Evolutionary conservation across 805 yeast genomes (phyloP).

Genomic region (Candida lessepsii): DNA sequence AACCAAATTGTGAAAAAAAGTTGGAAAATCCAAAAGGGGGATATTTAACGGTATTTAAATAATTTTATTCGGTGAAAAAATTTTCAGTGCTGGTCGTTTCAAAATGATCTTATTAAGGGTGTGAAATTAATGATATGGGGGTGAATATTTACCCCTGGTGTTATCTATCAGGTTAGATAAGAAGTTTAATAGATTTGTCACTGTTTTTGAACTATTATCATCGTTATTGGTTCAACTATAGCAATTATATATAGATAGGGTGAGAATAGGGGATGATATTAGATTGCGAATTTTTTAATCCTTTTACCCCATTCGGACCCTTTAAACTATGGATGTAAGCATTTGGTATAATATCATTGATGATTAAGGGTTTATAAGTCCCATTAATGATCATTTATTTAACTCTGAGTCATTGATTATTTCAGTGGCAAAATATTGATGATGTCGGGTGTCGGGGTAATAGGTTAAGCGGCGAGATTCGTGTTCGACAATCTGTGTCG

Average conservation of each 20-base stretch:
- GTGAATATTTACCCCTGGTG: too few relatives aligned
- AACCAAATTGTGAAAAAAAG: slow-evolving; percentile 5
- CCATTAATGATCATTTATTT: neutral
- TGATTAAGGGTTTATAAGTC: too few relatives aligned
- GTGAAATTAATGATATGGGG: neutral
- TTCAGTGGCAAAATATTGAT: slow-evolving; percentile 2
- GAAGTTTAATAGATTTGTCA: too few relatives aligned
- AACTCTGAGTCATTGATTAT: slow-evolving; percentile 3
- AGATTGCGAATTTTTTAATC: neutral
- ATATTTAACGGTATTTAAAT: slow-evolving; percentile 7
- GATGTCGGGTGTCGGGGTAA: too few relatives aligned
- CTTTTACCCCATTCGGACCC: too few relatives aligned
- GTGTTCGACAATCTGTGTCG: slow-evolving; percentile 1
- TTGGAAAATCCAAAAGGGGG: slow-evolving; percentile 5
- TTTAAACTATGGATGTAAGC: too few relatives aligned
- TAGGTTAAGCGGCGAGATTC: too few relatives aligned
- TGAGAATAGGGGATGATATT: slow-evolving; percentile 5
- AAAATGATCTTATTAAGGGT: neutral
- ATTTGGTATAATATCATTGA: too few relatives aligned
- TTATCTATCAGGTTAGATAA: too few relatives aligned
- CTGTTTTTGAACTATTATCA: too few relatives aligned
- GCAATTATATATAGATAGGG: neutral
- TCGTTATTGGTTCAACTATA: too few relatives aligned
- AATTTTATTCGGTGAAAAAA: slow-evolving; percentile 6
- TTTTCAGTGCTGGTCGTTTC: slow-evolving; percentile 6